phyloP scores from a whole-genome alignment of 108 stramenopile genomes.

The Stephanodiscus minutulus region DNA sequence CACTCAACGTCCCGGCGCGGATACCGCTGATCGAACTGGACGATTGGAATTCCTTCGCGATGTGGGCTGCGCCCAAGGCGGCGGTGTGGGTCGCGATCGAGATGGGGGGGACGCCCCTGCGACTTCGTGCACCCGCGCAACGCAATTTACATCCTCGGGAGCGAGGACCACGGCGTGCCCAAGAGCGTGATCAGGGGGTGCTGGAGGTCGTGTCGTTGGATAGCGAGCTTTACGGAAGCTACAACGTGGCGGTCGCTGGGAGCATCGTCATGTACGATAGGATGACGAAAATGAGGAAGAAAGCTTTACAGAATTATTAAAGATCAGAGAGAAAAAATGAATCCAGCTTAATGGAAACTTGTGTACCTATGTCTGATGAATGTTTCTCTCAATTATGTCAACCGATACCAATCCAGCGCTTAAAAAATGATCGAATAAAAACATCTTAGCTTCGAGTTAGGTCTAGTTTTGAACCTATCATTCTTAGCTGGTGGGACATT shows the following conservation, averaged over 20 bases:
- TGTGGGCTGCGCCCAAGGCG: conserved; percentile 28
- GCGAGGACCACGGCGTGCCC: conserved; percentile 53
- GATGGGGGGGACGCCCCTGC: conserved; percentile 51
- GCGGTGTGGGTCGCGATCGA: conserved; percentile 54
- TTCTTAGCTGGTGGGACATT: too few relatives aligned
- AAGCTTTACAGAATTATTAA: too few relatives aligned
- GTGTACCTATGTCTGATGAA: too few relatives aligned
- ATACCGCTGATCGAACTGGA: conserved; percentile 45
- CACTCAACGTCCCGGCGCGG: conserved; percentile 37
- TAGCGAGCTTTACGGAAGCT: conserved; percentile 39
- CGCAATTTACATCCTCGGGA: conserved; percentile 50
- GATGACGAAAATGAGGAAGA: conserved; percentile 34
- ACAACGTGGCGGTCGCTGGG: conserved; percentile 59
- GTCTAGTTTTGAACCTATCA: too few relatives aligned
- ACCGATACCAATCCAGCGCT: too few relatives aligned
- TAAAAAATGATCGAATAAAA: too few relatives aligned
- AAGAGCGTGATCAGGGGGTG: conserved; percentile 38
- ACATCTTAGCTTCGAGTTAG: too few relatives aligned
- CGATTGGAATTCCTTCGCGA: conserved; percentile 48
- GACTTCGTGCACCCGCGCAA: conserved; percentile 48
- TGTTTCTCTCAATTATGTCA: too few relatives aligned
- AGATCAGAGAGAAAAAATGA: too few relatives aligned
- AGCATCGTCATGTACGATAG: conserved; percentile 56
- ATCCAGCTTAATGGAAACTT: too few relatives aligned
- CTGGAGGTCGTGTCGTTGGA: conserved; percentile 53